A percentile compares a stretch with the other conserved stretches of the same genome.
These are phyloP conservation scores for Gentiana straminea DNA, from an alignment of 257 asterid genomes.

Conservation along the genomic window DNA sequence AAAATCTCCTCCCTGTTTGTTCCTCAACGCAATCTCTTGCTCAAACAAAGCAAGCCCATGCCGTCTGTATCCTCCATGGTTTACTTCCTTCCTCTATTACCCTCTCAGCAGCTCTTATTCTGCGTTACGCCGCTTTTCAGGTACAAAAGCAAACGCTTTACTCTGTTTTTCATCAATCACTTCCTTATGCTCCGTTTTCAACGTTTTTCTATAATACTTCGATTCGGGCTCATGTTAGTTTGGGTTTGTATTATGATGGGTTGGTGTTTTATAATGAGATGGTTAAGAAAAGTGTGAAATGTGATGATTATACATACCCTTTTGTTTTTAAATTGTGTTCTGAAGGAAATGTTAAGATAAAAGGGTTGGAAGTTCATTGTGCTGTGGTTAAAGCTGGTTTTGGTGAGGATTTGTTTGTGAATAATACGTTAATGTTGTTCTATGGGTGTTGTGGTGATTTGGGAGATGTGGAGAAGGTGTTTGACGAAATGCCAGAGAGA, in stretches of 20 bases:
- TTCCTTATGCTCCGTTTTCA: constrained; percentile 39
- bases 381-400: constrained; percentile 43
- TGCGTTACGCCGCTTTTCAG: constrained; percentile 43
- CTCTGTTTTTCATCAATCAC: constrained; percentile 29
- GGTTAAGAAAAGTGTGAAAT: constrained; percentile 24
- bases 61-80: constrained; percentile 37
- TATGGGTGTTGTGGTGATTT: constrained; percentile 50
- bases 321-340: constrained; percentile 60
- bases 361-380: constrained; percentile 67
- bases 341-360: constrained; percentile 23
- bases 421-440: constrained; percentile 44
- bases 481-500: constrained; percentile 49
- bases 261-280: constrained; percentile 38
- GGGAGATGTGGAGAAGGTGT: constrained; percentile 27
- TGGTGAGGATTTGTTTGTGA: constrained; percentile 44
- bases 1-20: constrained; percentile 33
- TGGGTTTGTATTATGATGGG: constrained; percentile 16
- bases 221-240: constrained; percentile 38
- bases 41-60: constrained; percentile 53
- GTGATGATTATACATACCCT: constrained; percentile 69
- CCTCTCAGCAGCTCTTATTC: constrained; percentile 53
- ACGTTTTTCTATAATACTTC: constrained; percentile 57
- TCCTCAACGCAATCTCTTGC: constrained; percentile 27
- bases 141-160: constrained; percentile 18
- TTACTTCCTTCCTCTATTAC: constrained; percentile 53